A percentile compares a stretch with the other conserved stretches of the same genome.
Evolutionary conservation across 2,329 filamentous ascomycete species (phyloP).

Genomic region (Aspergillus transmontanensis): DNA sequence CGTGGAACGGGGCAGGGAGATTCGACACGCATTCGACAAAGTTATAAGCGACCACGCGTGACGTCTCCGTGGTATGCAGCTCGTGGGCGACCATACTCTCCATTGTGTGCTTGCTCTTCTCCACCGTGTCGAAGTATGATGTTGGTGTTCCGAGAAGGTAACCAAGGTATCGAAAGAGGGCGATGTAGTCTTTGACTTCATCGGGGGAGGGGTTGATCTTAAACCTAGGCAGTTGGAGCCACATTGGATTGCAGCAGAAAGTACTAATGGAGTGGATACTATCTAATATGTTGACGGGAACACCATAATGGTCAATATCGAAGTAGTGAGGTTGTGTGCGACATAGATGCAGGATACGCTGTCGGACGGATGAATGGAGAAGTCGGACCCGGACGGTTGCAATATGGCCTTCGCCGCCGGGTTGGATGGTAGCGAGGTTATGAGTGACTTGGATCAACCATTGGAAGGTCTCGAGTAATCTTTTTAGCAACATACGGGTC

Average conservation of each 20-base stretch:
- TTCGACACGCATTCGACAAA: slow-evolving; percentile 43
- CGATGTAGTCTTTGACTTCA: slow-evolving; percentile 68
- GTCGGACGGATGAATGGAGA: slow-evolving; percentile 66
- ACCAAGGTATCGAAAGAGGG: slow-evolving; percentile 72
- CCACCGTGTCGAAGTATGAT: slow-evolving; percentile 58
- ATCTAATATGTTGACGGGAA: slow-evolving; percentile 74
- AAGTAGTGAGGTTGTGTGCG: slow-evolving; percentile 61
- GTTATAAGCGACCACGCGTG: slow-evolving; percentile 40
- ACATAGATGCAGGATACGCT: slow-evolving; percentile 63
- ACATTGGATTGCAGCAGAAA: slow-evolving; percentile 68
- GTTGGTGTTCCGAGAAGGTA: slow-evolving; percentile 69
- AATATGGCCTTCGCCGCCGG: slow-evolving; percentile 65
- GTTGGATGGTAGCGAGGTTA: slow-evolving; percentile 64
- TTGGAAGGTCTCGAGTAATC: slow-evolving; percentile 72
- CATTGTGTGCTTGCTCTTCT: slow-evolving; percentile 61
- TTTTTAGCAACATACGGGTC: slow-evolving; percentile 62
- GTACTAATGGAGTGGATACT: slow-evolving; percentile 68
- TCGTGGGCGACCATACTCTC: slow-evolving; percentile 49
- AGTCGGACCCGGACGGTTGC: slow-evolving; percentile 68
- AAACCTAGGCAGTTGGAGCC: slow-evolving; percentile 68
- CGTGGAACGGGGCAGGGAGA: slow-evolving; percentile 36
- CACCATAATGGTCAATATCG: slow-evolving; percentile 57
- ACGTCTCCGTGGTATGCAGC: slow-evolving; percentile 37
- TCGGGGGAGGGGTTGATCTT: slow-evolving; percentile 63
- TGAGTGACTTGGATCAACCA: slow-evolving; percentile 71